Evolutionary conservation across 108 stramenopile genomes (phyloP).

Genomic region (Conticribra weissflogii): DNA sequence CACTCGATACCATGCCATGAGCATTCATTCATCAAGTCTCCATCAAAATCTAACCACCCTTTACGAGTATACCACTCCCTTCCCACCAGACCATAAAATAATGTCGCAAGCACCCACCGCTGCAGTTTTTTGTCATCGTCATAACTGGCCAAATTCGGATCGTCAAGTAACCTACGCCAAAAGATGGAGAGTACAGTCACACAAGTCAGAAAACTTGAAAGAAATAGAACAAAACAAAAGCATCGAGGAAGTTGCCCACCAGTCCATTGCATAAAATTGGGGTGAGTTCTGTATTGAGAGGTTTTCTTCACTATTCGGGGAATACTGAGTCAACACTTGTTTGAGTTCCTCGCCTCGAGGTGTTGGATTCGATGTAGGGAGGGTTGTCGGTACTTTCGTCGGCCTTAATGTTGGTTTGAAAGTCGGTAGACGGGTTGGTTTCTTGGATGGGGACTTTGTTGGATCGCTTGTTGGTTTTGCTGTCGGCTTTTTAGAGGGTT

Average conservation of each 20-base stretch:
- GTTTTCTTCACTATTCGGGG: slow-evolving; percentile 32
- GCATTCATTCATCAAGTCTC: slow-evolving; percentile 32
- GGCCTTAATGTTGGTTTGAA: slow-evolving; percentile 2
- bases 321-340: slow-evolving; percentile 13
- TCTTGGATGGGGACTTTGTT: not conserved
- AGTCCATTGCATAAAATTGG: slow-evolving; percentile 43
- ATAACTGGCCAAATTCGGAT: slow-evolving; percentile 12
- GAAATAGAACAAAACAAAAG: not conserved
- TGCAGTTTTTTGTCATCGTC: slow-evolving; percentile 26
- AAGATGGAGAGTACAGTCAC: not conserved
- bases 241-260: slow-evolving; percentile 2
- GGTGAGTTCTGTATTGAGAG: slow-evolving; percentile 16
- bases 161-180: slow-evolving; percentile 18
- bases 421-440: slow-evolving; percentile 4
- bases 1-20: slow-evolving; percentile 46
- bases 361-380: slow-evolving; percentile 11
- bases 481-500: slow-evolving; percentile 6
- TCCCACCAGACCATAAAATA: slow-evolving; percentile 42
- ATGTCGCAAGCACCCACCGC: slow-evolving; percentile 36
- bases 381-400: not conserved
- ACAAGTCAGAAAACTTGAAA: not conserved
- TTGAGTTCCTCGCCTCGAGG: slow-evolving; percentile 2
- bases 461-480: slow-evolving; percentile 9
- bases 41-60: slow-evolving; percentile 31
- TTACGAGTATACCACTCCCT: slow-evolving; percentile 24